Percentiles rank a stretch among this genome's conserved stretches.
These are phyloP conservation scores for Isochrysis galbana DNA, from an alignment of 78 protist genomes.

Conservation along the genomic window DNA sequence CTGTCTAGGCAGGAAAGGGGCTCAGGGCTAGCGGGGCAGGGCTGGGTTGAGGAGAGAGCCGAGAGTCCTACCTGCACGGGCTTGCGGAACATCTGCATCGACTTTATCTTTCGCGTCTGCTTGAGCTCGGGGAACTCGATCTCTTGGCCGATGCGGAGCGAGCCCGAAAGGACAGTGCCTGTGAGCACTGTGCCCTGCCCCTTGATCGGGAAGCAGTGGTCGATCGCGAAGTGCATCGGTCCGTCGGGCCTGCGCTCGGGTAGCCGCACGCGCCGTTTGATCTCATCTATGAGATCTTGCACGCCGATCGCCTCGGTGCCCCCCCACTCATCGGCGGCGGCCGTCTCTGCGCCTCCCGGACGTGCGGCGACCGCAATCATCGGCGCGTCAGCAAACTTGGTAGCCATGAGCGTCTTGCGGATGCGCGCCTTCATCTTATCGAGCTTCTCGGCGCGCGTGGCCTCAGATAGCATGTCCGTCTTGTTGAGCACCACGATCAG, in stretches of 20 bases:
- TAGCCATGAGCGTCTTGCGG: conserved; percentile 38
- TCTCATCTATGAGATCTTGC: neutral
- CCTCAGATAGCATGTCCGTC: conserved; percentile 61
- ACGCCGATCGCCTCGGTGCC: neutral
- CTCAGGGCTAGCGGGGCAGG: too few relatives aligned
- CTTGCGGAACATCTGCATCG: conserved; percentile 91
- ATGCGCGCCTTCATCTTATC: conserved; percentile 26
- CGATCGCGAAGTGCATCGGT: conserved; percentile 85
- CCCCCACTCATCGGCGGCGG: neutral
- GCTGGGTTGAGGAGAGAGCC: too few relatives aligned
- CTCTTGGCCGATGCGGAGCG: conserved; percentile 33
- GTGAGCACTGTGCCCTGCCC: conserved; percentile 97
- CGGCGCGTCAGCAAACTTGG: conserved; percentile 55
- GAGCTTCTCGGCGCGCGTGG: conserved; percentile 26
- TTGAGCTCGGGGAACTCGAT: conserved; percentile 36
- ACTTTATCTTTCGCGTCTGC: conserved; percentile 64
- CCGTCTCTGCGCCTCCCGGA: neutral
- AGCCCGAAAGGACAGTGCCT: conserved; percentile 86
- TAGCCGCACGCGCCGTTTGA: neutral
- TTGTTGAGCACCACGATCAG: conserved; percentile 91
- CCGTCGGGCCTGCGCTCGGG: neutral
- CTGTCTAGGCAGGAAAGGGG: too few relatives aligned
- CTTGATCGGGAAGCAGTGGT: conserved; percentile 95
- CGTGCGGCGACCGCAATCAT: conserved; percentile 72
- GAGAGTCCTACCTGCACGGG: too few relatives aligned